Evolutionary conservation across 768 basidiomycete genomes (phyloP).

Genomic region (Kwoniella dendrophila): DNA sequence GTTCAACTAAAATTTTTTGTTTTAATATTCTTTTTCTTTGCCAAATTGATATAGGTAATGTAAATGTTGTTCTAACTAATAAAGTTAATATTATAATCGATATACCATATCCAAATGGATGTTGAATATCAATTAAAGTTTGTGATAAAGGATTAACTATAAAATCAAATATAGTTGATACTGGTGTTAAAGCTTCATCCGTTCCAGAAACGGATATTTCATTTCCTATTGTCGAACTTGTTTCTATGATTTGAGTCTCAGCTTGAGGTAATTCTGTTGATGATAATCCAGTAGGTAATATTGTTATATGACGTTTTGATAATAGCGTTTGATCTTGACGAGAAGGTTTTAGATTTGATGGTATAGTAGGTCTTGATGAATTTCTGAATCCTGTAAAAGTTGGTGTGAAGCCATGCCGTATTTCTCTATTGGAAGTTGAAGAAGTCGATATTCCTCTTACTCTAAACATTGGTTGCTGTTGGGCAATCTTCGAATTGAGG

Average conservation of each 20-base stretch:
- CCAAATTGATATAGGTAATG: constrained; percentile 56
- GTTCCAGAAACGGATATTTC: constrained; percentile 3
- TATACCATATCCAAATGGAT: constrained; percentile 40
- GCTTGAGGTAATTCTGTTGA: neutral
- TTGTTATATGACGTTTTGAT: neutral
- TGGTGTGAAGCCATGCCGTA: constrained; percentile 1
- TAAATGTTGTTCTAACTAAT: constrained; percentile 46
- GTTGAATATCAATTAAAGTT: constrained; percentile 37
- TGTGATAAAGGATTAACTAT: constrained; percentile 32
- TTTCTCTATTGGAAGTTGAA: neutral
- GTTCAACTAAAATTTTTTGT: constrained; percentile 48
- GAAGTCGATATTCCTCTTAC: too few species aligned
- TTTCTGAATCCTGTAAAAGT: neutral
- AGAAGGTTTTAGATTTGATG: neutral
- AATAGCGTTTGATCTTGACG: neutral
- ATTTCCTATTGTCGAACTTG: too few species aligned
- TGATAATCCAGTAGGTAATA: neutral
- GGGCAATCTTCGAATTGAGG: too few species aligned
- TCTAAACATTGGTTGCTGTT: too few species aligned
- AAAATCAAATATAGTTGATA: constrained; percentile 16
- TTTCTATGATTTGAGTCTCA: neutral
- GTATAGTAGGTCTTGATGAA: neutral
- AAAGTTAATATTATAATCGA: constrained; percentile 55
- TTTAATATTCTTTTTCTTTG: constrained; percentile 42
- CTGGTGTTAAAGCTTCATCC: constrained; percentile 9